Evolutionary conservation across 306 rosid species (phyloP).

Genomic region (Pueraria montana): DNA sequence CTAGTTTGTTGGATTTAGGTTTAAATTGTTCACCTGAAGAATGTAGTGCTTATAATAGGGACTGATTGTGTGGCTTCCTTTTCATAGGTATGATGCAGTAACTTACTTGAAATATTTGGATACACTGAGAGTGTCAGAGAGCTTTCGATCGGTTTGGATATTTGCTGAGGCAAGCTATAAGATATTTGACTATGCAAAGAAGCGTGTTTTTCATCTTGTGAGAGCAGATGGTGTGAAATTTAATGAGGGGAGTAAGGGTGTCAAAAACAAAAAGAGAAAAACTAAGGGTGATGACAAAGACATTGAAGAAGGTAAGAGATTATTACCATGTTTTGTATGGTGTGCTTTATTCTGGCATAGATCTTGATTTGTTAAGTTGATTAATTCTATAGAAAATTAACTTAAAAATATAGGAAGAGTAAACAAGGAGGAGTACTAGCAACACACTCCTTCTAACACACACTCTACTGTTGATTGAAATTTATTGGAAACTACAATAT

Average conservation of each 20-base stretch:
- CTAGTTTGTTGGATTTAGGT: slow-evolving; percentile 18
- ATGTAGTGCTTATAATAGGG: slow-evolving; percentile 17
- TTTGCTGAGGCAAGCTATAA: slow-evolving; percentile 97
- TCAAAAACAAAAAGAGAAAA: slow-evolving; percentile 73
- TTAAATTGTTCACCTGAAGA: slow-evolving; percentile 26
- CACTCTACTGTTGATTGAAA: too few relatives aligned
- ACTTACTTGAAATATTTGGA: slow-evolving; percentile 96
- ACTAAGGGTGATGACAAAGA: slow-evolving; percentile 60
- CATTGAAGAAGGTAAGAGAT: slow-evolving; percentile 64
- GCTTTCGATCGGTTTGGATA: slow-evolving; percentile 94
- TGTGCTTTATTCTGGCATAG: slow-evolving; percentile 12
- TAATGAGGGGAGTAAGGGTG: slow-evolving; percentile 57
- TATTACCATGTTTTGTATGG: slow-evolving; percentile 5
- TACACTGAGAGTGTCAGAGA: slow-evolving; percentile 90
- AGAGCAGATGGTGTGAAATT: slow-evolving; percentile 70
- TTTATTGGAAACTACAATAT: too few relatives aligned
- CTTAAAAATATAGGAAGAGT: neutral
- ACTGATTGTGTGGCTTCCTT: slow-evolving; percentile 50
- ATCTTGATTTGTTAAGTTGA: slow-evolving; percentile 29
- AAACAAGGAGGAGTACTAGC: neutral
- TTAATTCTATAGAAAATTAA: slow-evolving; percentile 21
- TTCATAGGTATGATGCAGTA: slow-evolving; percentile 88
- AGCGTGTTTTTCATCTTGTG: slow-evolving; percentile 82
- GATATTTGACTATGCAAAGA: slow-evolving; percentile 93
- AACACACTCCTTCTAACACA: too few relatives aligned